A percentile compares a stretch with the other conserved stretches of the same genome.
phyloP scores from a whole-genome alignment of 768 basidiomycete species.

The Candolleomyces eurysporus region DNA sequence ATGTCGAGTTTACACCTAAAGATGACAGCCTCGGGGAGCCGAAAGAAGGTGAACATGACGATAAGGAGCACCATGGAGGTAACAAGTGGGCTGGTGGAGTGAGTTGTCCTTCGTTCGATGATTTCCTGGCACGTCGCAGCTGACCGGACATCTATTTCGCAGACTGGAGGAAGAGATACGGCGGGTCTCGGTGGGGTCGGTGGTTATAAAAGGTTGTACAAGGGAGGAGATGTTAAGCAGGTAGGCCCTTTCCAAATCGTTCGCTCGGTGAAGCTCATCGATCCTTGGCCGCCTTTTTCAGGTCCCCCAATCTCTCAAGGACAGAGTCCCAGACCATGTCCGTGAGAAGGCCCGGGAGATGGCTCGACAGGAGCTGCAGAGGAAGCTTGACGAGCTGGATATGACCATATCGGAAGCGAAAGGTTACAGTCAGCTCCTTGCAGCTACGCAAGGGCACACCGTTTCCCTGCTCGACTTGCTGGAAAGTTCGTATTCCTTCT shows the following conservation, averaged over 20 bases:
- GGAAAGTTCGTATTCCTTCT: conserved; percentile 45
- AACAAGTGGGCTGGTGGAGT: conserved; percentile 69
- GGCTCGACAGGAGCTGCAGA: conserved; percentile 61
- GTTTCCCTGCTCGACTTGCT: conserved; percentile 57
- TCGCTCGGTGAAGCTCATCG: no score
- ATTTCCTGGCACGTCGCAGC: background rate
- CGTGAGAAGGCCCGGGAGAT: conserved; percentile 64
- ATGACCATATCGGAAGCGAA: conserved; percentile 56
- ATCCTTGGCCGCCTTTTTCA: no score
- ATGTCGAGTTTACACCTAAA: conserved; percentile 57
- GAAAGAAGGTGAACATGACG: conserved; percentile 63
- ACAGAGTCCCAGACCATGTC: conserved; percentile 57
- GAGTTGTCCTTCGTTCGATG: conserved; percentile 14
- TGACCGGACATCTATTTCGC: background rate
- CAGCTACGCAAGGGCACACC: conserved; percentile 59
- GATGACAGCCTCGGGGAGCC: conserved; percentile 49
- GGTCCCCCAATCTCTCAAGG: conserved; percentile 38
- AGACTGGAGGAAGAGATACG: conserved; percentile 67
- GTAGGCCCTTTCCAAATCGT: no score
- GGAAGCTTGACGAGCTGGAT: conserved; percentile 60
- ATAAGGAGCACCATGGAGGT: conserved; percentile 60
- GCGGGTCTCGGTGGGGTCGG: conserved; percentile 67
- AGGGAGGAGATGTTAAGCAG: conserved; percentile 56
- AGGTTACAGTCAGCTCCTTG: conserved; percentile 51
- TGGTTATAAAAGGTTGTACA: conserved; percentile 63